A percentile compares a stretch with the other conserved stretches of the same genome.
Conservation (phyloP, 805 yeast species). For the Lipomyces yamadae region DNA sequence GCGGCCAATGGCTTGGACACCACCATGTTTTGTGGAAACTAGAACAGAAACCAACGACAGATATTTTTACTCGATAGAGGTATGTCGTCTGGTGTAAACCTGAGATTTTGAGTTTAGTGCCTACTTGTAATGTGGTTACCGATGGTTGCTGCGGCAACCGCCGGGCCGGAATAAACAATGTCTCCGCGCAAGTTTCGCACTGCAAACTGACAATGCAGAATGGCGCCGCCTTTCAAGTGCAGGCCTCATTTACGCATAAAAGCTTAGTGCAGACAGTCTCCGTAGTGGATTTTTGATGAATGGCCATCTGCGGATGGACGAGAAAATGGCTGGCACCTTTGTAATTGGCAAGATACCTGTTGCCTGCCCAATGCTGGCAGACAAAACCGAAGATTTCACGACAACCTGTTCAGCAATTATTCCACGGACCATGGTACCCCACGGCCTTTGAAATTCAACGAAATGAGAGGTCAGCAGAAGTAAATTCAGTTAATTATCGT, state of each 20-base stretch:
- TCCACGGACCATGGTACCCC: not conserved
- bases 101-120: not conserved
- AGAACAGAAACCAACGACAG: not conserved
- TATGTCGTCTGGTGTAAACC: not conserved
- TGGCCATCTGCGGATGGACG: not conserved
- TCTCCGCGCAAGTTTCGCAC: too few species aligned
- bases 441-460: not conserved
- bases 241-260: not conserved
- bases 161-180: not conserved
- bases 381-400: too few species aligned
- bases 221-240: too few species aligned
- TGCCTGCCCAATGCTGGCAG: too few species aligned
- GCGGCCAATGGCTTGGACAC: slow-evolving; percentile 25
- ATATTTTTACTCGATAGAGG: not conserved
- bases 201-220: too few species aligned
- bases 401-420: not conserved
- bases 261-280: not conserved
- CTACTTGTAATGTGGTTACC: not conserved
- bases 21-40: slow-evolving; percentile 11
- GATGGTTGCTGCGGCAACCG: not conserved
- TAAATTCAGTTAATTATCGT: not conserved
- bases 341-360: too few species aligned
- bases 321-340: not conserved
- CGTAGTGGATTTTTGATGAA: not conserved
- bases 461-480: not conserved